Evolutionary conservation across 805 yeast genomes (phyloP), one percentile per base, ranked within the genome.

Genomic region (Candida khao-thaluensis): DNA sequence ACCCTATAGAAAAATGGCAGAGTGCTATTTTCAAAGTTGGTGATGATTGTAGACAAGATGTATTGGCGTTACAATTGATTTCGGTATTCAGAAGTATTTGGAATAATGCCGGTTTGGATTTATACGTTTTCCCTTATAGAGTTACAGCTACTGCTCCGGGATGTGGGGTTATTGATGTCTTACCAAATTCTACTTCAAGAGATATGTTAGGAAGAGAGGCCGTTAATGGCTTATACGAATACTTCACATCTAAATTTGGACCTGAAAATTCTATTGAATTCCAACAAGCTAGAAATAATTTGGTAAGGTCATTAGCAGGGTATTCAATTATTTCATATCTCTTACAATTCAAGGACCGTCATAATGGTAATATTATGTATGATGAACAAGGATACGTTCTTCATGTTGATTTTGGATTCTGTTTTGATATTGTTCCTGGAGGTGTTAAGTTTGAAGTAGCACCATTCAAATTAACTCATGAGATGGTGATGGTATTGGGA

Each of bases 61-160:
- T 93, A 35, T 73, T 93, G 49, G 97, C 96, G 0, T 69, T 93
- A 42, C 99, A 93, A 58, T 70, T 93, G 55, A 84, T 95, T 42
- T 84, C 96, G 3, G 81, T 93, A 25, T 93, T 95, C 72, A 76
- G 95, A 52, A 81, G 91, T 30, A 86, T 93, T 37, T 93, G 96
- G 95, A 77, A 79, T 45, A 76, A 79, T 47, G 80, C 85, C 9
- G 98, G 98, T 1, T 70, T 93, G 45, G 98, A 93, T 59, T 76
- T 91, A 30, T 93, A 73, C 61, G 95, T 93, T 17, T 95, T 79
- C 65, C 99, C 99, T 1, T 77, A 93, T 62, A 70, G 97, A 49
- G 99, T 93, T 17, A 90, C 96, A 0, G 99, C 99, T 1, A 93
- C 99, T 7, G 96, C 96, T 2, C 98, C 99, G 1, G 99, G 99